A percentile compares a stretch with the other conserved stretches of the same genome.
Evolutionary conservation across 768 basidiomycete species (phyloP).

Genomic region (Mycena chlorophos): DNA sequence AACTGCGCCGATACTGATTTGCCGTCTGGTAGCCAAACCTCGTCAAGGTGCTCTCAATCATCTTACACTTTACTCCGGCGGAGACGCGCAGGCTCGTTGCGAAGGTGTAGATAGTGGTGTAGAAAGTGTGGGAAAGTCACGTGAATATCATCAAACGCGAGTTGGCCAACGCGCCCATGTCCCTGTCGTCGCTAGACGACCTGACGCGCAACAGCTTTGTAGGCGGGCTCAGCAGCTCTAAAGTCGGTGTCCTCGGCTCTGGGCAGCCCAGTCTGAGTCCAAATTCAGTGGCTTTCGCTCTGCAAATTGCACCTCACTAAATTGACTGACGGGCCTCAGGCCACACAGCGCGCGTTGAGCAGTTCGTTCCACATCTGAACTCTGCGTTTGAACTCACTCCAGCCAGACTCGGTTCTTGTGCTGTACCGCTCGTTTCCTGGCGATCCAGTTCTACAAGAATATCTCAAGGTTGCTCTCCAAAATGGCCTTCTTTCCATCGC

Average conservation of each 20-base stretch:
- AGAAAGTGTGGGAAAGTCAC: too few relatives aligned
- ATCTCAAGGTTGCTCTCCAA: constrained; percentile 60
- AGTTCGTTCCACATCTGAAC: constrained; percentile 42
- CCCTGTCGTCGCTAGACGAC: constrained; percentile 50
- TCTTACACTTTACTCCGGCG: constrained; percentile 92
- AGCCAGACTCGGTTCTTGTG: constrained; percentile 65
- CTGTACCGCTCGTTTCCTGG: constrained; percentile 70
- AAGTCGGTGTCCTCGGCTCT: constrained; percentile 43
- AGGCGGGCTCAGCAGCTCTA: constrained; percentile 60
- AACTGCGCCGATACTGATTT: constrained; percentile 1
- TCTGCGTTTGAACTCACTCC: not conserved
- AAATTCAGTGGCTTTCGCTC: constrained; percentile 63
- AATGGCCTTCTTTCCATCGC: constrained; percentile 56
- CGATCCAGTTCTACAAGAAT: constrained; percentile 65
- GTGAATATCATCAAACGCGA: too few relatives aligned
- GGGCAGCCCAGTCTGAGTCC: constrained; percentile 6
- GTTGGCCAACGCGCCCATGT: too few relatives aligned
- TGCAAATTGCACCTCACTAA: constrained; percentile 63
- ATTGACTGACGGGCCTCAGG: constrained; percentile 40
- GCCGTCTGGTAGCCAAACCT: constrained; percentile 68
- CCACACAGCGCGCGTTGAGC: constrained; percentile 57
- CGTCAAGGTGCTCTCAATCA: constrained; percentile 87
- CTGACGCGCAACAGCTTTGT: constrained; percentile 76
- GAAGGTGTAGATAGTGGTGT: constrained; percentile 82
- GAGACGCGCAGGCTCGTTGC: constrained; percentile 88